These are phyloP conservation scores for Moniliella sp. DNA, from an alignment of 1,284 basidiomycete genomes.

Conservation along the genomic window DNA sequence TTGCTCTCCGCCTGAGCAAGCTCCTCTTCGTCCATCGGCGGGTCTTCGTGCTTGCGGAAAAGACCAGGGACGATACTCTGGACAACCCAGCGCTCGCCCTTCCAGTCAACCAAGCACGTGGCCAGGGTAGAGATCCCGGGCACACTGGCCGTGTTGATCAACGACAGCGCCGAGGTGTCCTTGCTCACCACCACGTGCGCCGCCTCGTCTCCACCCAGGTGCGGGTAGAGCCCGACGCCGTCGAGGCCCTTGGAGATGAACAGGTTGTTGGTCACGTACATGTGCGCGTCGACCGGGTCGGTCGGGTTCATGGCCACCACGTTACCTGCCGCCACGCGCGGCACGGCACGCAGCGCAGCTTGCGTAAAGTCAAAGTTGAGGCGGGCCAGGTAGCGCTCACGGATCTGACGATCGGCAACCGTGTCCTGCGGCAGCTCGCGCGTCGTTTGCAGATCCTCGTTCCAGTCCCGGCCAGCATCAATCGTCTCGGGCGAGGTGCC, in stretches of 20 bases:
- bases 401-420: constrained; percentile 39
- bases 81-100: constrained; percentile 43
- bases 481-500: constrained; percentile 38
- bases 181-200: constrained; percentile 42
- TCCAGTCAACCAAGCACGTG: constrained; percentile 41
- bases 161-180: constrained; percentile 40
- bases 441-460: constrained; percentile 42
- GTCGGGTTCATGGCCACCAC: constrained; percentile 42
- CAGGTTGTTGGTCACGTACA: constrained; percentile 43
- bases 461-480: constrained; percentile 43
- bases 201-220: constrained; percentile 42
- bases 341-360: constrained; percentile 39
- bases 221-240: constrained; percentile 40
- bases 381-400: constrained; percentile 41
- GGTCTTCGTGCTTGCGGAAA: constrained; percentile 35
- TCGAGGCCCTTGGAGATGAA: constrained; percentile 43
- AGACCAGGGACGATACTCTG: constrained; percentile 43
- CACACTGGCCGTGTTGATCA: constrained; percentile 40
- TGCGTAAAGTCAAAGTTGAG: constrained; percentile 41
- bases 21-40: constrained; percentile 10
- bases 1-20: constrained; percentile 4
- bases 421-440: constrained; percentile 39
- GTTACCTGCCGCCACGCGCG: constrained; percentile 39
- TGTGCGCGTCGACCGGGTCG: constrained; percentile 40
- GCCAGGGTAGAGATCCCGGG: constrained; percentile 33